Evolutionary conservation across 2,329 filamentous ascomycete genomes (phyloP), one percentile per base, ranked within the genome.

Genomic region (Volutella citrinella): DNA sequence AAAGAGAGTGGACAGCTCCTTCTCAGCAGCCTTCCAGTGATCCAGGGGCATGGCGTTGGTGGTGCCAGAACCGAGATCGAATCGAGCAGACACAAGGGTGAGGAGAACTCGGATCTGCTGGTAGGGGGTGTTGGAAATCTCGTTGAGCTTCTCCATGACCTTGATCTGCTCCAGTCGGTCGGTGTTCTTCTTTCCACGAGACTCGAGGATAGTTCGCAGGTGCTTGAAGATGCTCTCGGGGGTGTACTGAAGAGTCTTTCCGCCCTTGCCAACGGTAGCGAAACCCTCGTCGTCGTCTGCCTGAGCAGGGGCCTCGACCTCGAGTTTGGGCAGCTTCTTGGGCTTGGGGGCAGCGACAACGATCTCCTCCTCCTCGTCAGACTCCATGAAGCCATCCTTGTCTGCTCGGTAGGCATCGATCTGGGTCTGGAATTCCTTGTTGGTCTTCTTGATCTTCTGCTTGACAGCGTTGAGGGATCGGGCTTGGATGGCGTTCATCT

Each of bases 211-310:
- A 32, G 82, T 79, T 38, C 91, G 82, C 32, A 98, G 77, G 65
- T 97, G 89, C 75, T 98, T 98, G 64, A 97, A 84, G 58, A 98
- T 98, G 64, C 90, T 93, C 72, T 98, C 93, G 15, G 91, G 86
- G 10, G 94, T 98, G 66, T 95, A 97, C 55, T 87, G 82, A 38
- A 97, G 74, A 32, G 87, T 81, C 64, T 88, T 88, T 48, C 93
- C 93, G 51, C 90, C 87, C 62, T 87, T 87, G 42, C 87, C 88
- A 45, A 98, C 88, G 14, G 83, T 88, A 25, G 83, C 81, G 61
- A 96, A 98, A 41, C 89, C 93, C 53, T 89, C 87, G 43, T 94
- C 87, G 46, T 88, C 87, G 30, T 73, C 72, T n/a, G 75, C 70
- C 35, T 68, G 68, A 22, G 67, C 59, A 12, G 72, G 56, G 10